Evolutionary conservation across 2,329 filamentous ascomycete genomes (phyloP).

Genomic region (Basipetospora chlamydospora): DNA sequence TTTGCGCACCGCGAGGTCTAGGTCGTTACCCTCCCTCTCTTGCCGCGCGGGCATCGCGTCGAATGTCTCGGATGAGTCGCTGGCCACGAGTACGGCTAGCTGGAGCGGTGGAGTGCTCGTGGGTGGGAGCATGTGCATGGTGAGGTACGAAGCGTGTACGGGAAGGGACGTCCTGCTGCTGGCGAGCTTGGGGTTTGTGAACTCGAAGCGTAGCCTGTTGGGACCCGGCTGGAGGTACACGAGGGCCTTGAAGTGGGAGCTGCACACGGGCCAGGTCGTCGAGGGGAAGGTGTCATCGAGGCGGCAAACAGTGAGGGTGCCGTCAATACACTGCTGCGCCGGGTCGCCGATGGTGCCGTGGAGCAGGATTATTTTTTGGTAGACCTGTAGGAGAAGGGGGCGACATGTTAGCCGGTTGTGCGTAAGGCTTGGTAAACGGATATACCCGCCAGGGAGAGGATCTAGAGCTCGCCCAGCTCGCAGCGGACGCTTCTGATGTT

Average conservation of each 20-base stretch:
- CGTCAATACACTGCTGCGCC: slow-evolving; percentile 54
- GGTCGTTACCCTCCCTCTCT: slow-evolving; percentile 65
- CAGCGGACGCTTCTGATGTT: slow-evolving; percentile 5
- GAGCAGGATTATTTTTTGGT: slow-evolving; percentile 78
- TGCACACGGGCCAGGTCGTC: slow-evolving; percentile 72
- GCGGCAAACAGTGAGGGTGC: slow-evolving; percentile 63
- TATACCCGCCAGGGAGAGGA: too few relatives aligned
- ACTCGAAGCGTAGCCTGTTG: slow-evolving; percentile 80
- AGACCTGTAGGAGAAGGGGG: slow-evolving; percentile 42
- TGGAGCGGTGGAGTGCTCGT: slow-evolving; percentile 71
- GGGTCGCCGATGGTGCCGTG: slow-evolving; percentile 70
- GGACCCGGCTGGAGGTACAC: slow-evolving; percentile 83
- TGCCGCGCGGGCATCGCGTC: slow-evolving; percentile 65
- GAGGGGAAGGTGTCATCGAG: slow-evolving; percentile 76
- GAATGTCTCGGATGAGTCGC: slow-evolving; percentile 75
- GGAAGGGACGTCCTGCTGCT: slow-evolving; percentile 51
- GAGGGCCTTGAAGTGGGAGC: slow-evolving; percentile 83
- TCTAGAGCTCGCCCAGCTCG: too few relatives aligned
- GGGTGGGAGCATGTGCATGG: slow-evolving; percentile 73
- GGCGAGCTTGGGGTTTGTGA: slow-evolving; percentile 60
- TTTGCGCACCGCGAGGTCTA: slow-evolving; percentile 73
- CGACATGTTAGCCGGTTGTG: too few relatives aligned
- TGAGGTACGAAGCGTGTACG: slow-evolving; percentile 66
- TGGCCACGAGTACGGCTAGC: slow-evolving; percentile 73
- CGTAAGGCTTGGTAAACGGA: too few relatives aligned